phyloP scores from a whole-genome alignment of 73 alveolate genomes.

The Tetrahymena elliotti region DNA sequence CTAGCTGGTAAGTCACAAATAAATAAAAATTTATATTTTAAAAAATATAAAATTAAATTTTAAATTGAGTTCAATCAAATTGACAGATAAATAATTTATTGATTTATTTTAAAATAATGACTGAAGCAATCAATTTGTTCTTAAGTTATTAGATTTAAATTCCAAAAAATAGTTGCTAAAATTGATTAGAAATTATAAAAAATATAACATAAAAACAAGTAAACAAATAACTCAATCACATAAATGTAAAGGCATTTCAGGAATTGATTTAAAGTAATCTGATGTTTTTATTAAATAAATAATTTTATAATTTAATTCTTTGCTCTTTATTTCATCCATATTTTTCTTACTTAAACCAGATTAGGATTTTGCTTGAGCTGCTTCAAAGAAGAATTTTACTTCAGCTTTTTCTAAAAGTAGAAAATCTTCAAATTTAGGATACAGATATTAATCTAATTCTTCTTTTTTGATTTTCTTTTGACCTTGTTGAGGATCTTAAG shows the following conservation, averaged over 20 bases:
- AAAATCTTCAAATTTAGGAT: background rate
- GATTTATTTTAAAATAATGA: too few species aligned
- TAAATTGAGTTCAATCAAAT: too few species aligned
- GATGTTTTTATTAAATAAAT: background rate
- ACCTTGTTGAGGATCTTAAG: background rate
- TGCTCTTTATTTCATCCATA: background rate
- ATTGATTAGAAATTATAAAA: too few species aligned
- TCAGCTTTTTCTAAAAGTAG: background rate
- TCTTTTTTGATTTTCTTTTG: background rate
- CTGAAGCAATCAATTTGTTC: too few species aligned
- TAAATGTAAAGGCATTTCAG: background rate
- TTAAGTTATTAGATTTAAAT: too few species aligned
- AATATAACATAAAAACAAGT: background rate
- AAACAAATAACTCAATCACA: background rate
- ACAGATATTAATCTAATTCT: background rate
- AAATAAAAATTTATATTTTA: too few species aligned
- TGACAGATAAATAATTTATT: too few species aligned
- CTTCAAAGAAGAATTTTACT: background rate
- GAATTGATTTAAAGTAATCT: background rate
- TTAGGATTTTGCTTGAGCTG: background rate
- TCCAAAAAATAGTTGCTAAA: too few species aligned
- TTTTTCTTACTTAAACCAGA: background rate
- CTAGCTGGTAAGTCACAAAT: too few species aligned
- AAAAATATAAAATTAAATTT: too few species aligned
- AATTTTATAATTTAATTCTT: background rate